These are phyloP conservation scores for Euptelea pleiosperma DNA, from an alignment of 164 flowering plant genomes.

Conservation along the genomic window DNA sequence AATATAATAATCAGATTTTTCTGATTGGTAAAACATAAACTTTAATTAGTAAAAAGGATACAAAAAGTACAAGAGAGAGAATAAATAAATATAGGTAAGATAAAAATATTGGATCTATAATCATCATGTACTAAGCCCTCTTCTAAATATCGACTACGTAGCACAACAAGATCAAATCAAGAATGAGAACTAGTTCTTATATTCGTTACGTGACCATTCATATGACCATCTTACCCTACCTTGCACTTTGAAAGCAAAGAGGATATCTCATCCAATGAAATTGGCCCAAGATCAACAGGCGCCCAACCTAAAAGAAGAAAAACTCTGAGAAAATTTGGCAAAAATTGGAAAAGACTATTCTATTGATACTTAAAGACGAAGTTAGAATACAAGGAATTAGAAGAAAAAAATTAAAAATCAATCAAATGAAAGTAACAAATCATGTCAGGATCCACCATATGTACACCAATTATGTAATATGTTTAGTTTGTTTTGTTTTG, in stretches of 20 bases:
- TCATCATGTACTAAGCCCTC: no score
- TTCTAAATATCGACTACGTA: no score
- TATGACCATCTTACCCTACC: slow-evolving; percentile 35
- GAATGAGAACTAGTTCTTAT: background rate
- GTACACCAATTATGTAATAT: background rate
- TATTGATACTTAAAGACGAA: background rate
- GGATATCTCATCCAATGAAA: slow-evolving; percentile 48
- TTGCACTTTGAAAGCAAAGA: slow-evolving; percentile 52
- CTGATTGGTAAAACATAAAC: no score
- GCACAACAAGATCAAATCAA: background rate
- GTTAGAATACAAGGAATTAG: background rate
- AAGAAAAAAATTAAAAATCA: background rate
- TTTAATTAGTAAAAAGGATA: no score
- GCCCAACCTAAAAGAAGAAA: slow-evolving; percentile 53
- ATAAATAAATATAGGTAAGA: no score
- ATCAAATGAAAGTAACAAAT: background rate
- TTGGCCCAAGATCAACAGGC: slow-evolving; percentile 81
- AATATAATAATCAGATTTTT: no score
- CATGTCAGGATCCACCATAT: background rate
- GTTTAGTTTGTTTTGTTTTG: background rate
- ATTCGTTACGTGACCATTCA: background rate
- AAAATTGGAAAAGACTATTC: background rate
- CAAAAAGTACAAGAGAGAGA: no score
- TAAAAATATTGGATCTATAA: no score
- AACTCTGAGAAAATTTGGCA: background rate